phyloP scores from a whole-genome alignment of 176 grass and related monocot genomes.

The Triticum dicoccoides region DNA sequence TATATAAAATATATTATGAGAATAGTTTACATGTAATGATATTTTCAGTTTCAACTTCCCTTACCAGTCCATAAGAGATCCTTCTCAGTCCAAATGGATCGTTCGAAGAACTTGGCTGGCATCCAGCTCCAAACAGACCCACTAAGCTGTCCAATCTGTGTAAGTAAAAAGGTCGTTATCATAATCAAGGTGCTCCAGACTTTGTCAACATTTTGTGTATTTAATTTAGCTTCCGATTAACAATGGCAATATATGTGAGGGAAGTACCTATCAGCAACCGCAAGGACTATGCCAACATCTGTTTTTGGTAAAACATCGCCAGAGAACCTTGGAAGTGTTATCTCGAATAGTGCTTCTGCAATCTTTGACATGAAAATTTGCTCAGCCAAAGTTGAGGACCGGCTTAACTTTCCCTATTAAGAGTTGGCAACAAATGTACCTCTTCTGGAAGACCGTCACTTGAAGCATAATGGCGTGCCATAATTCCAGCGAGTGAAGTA shows the following conservation, averaged over 20 bases:
- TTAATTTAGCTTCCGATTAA: background rate
- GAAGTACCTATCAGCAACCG: conserved; percentile 76
- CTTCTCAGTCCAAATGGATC: conserved; percentile 93
- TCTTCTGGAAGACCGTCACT: conserved; percentile 70
- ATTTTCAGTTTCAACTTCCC: conserved; percentile 14
- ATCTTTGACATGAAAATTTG: conserved; percentile 54
- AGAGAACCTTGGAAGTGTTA: conserved; percentile 86
- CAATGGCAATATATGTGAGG: background rate
- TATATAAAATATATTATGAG: conserved; percentile 37
- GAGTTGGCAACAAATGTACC: conserved; percentile 30
- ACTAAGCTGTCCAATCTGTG: conserved; percentile 91
- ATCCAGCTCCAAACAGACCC: conserved; percentile 97
- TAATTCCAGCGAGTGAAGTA: conserved; percentile 85
- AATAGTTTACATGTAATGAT: background rate
- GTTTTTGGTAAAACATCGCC: conserved; percentile 87
- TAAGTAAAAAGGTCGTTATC: background rate
- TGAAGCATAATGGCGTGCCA: conserved; percentile 91
- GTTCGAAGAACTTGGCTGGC: conserved; percentile 90
- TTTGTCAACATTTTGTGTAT: background rate
- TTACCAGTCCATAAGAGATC: conserved; percentile 88
- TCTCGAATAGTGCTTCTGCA: conserved; percentile 92
- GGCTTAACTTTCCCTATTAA: background rate
- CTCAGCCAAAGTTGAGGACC: conserved; percentile 22
- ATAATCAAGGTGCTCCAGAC: background rate
- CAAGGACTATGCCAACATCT: conserved; percentile 84